A percentile compares a stretch with the other conserved stretches of the same genome.
Evolutionary conservation across 768 basidiomycete species (phyloP).

Genomic region (Naganishia randhawae): DNA sequence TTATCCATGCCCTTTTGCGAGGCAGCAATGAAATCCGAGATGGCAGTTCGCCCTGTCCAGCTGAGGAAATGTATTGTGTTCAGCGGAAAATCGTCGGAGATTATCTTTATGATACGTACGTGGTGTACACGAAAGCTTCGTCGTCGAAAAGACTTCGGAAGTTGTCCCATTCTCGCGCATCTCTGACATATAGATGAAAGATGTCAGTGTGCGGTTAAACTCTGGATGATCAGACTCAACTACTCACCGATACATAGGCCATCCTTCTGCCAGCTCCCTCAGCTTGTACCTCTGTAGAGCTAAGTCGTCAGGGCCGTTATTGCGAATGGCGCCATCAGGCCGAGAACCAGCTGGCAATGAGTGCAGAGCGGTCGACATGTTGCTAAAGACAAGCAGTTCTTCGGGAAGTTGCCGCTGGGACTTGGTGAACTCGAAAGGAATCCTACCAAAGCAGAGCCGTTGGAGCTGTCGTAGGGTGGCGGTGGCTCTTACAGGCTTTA

Average conservation of each 20-base stretch:
- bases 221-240: not conserved
- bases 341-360: constrained; percentile 23
- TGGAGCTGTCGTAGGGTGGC: too few relatives aligned
- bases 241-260: constrained; percentile 23
- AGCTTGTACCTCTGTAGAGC: constrained; percentile 17
- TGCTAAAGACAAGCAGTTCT: not conserved
- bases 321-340: constrained; percentile 20
- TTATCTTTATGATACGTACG: not conserved
- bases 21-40: constrained; percentile 12
- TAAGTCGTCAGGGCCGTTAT: constrained; percentile 24
- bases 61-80: not conserved
- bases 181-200: not conserved
- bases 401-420: not conserved
- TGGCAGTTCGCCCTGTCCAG: constrained; percentile 16
- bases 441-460: too few relatives aligned
- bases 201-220: not conserved
- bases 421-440: too few relatives aligned
- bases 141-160: constrained; percentile 23
- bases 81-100: too few relatives aligned
- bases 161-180: constrained; percentile 22
- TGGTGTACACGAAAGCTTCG: constrained; percentile 26
- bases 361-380: constrained; percentile 16
- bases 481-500: too few relatives aligned
- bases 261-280: constrained; percentile 25
- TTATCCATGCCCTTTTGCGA: constrained; percentile 23